Conservation (phyloP, 2,329 filamentous ascomycete genomes). For the Venturia oleaginea region DNA sequence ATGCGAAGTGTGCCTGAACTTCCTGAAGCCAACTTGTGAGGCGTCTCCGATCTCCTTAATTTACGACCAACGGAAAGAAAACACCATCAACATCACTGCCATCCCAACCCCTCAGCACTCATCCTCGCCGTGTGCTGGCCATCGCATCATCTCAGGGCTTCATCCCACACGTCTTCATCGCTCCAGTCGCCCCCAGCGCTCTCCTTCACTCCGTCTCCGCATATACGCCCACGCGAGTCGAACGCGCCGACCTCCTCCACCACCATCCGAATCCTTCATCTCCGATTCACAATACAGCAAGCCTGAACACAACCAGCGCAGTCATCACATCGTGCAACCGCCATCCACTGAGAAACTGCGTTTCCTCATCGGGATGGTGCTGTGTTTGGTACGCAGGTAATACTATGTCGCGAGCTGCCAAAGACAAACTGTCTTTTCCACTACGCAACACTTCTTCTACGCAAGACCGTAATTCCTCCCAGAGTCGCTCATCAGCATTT, state of each 20-base stretch:
- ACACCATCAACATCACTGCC: not conserved
- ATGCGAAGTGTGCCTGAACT: not conserved
- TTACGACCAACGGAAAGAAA: not conserved
- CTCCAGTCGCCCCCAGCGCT: not conserved
- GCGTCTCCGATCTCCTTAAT: not conserved
- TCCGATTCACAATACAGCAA: not conserved
- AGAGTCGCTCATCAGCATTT: conserved; percentile 3
- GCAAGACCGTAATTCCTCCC: not conserved
- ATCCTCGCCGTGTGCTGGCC: not conserved
- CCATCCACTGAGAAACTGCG: not conserved
- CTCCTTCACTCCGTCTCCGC: not conserved
- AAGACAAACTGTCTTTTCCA: conserved; percentile 9
- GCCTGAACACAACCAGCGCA: not conserved
- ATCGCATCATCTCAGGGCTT: not conserved
- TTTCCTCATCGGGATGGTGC: conserved; percentile 4
- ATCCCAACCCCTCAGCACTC: not conserved
- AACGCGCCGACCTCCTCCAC: not conserved
- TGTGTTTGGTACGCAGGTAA: not conserved
- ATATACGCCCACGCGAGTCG: not conserved
- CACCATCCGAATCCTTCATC: not conserved
- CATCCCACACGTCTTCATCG: not conserved
- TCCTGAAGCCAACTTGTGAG: not conserved
- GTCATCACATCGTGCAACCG: not conserved
- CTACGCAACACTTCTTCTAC: conserved; percentile 3
- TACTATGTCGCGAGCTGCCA: conserved; percentile 6